phyloP scores from a whole-genome alignment of 495 filamentous ascomycete species.

The Penicillium coprophilum region DNA sequence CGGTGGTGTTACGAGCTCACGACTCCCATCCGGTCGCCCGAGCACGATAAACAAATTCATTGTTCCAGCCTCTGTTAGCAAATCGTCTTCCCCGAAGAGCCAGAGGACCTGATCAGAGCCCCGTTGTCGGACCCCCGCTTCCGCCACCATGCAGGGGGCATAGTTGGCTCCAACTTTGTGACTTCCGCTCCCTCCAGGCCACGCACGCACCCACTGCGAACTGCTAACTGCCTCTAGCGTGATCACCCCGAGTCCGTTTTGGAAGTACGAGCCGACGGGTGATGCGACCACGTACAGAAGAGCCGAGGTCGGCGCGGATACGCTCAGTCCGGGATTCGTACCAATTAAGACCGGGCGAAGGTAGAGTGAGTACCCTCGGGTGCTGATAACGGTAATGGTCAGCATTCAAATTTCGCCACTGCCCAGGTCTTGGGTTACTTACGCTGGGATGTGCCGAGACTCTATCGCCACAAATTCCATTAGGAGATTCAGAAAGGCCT shows the following conservation, averaged over 20 bases:
- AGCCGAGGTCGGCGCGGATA: slow-evolving; percentile 70
- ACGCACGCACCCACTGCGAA: slow-evolving; percentile 21
- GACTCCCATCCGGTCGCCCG: slow-evolving; percentile 62
- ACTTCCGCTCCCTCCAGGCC: slow-evolving; percentile 27
- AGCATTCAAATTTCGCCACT: neutral
- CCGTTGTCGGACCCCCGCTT: slow-evolving; percentile 12
- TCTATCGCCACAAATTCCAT: slow-evolving; percentile 48
- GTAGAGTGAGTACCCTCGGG: slow-evolving; percentile 50
- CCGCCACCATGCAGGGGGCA: slow-evolving; percentile 23
- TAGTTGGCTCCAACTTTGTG: slow-evolving; percentile 34
- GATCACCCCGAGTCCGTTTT: slow-evolving; percentile 9
- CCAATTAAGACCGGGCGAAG: slow-evolving; percentile 74
- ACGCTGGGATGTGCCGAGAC: slow-evolving; percentile 13
- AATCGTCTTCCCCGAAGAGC: slow-evolving; percentile 61
- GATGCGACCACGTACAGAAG: slow-evolving; percentile 66
- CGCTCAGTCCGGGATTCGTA: slow-evolving; percentile 64
- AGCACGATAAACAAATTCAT: slow-evolving; percentile 79
- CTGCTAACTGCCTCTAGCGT: slow-evolving; percentile 11
- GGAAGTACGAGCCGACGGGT: slow-evolving; percentile 12
- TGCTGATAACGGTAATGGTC: neutral
- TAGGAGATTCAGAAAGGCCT: slow-evolving; percentile 65
- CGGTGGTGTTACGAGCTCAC: slow-evolving; percentile 76
- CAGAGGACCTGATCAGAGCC: slow-evolving; percentile 32
- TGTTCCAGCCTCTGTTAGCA: slow-evolving; percentile 80
- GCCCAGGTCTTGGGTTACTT: neutral